Conservation (phyloP, 1,139 yeast species). For the Protomyces macrosporus region DNA sequence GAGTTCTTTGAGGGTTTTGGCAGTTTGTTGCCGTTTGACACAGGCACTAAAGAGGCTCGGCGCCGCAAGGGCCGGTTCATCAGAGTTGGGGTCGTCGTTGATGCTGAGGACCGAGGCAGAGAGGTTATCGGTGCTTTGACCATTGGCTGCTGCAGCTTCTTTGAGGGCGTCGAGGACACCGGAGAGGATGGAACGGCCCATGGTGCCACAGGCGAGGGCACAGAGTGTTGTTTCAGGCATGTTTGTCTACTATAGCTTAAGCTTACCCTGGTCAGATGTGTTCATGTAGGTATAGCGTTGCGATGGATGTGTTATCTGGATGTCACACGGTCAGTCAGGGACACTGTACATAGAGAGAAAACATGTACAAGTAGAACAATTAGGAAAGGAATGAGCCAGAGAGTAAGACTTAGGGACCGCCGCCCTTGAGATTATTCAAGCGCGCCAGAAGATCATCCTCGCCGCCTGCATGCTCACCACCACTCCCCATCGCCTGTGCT, state of each 20-base stretch:
- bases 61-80: slow-evolving; percentile 43
- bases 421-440: slow-evolving; percentile 20
- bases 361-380: too few species aligned
- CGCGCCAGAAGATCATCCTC: slow-evolving; percentile 26
- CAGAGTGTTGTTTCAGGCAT: slow-evolving; percentile 49
- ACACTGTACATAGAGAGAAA: too few species aligned
- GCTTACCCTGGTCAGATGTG: too few species aligned
- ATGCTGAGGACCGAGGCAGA: background rate
- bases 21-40: slow-evolving; percentile 56
- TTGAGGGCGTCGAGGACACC: slow-evolving; percentile 58
- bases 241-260: background rate
- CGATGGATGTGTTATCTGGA: too few species aligned
- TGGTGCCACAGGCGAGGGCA: slow-evolving; percentile 87
- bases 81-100: slow-evolving; percentile 10
- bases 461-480: background rate
- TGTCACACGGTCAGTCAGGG: too few species aligned
- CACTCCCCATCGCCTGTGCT: slow-evolving; percentile 23
- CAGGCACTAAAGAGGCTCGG: slow-evolving; percentile 74
- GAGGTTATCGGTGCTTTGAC: background rate
- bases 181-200: slow-evolving; percentile 92
- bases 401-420: background rate
- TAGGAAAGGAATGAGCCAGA: too few species aligned
- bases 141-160: slow-evolving; percentile 33
- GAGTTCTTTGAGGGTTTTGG: slow-evolving; percentile 44
- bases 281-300: too few species aligned